A percentile compares a stretch with the other conserved stretches of the same genome.
Evolutionary conservation across 768 basidiomycete species (phyloP).

Genomic region (Tulasnella sp.): DNA sequence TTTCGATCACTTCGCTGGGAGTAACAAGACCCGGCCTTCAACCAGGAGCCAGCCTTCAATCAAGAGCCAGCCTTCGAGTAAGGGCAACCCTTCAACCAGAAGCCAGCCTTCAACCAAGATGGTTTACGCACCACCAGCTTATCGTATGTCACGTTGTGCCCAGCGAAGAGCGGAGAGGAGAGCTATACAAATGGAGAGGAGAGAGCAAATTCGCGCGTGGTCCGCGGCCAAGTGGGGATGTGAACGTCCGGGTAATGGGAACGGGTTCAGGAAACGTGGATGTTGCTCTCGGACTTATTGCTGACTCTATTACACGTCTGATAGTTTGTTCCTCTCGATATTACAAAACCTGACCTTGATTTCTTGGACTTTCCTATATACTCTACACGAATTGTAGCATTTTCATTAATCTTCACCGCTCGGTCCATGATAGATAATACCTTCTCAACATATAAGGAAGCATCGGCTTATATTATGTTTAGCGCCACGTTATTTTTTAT

Average conservation of each 20-base stretch:
- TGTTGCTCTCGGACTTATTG: neutral
- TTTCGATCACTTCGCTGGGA: neutral
- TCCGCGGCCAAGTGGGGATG: neutral
- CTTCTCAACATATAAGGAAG: too few species aligned
- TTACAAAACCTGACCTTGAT: neutral
- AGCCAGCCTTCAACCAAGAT: neutral
- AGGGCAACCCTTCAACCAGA: too few species aligned
- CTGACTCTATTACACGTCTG: neutral
- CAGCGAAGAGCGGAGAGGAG: neutral
- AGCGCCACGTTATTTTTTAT: too few species aligned
- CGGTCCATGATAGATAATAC: too few species aligned
- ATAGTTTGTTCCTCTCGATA: neutral
- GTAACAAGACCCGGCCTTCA: neutral
- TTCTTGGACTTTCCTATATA: neutral
- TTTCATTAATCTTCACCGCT: too few species aligned
- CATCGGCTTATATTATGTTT: too few species aligned
- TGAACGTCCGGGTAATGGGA: neutral
- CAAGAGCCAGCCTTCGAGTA: too few species aligned
- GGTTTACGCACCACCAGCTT: neutral
- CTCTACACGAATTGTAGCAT: neutral
- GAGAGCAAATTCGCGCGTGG: neutral
- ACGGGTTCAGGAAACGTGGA: neutral
- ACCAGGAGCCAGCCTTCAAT: too few species aligned
- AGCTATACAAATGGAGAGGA: neutral
- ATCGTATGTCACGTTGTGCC: neutral